Conservation (phyloP, 2,329 filamentous ascomycete species). For the Chaetomium strumarium region DNA sequence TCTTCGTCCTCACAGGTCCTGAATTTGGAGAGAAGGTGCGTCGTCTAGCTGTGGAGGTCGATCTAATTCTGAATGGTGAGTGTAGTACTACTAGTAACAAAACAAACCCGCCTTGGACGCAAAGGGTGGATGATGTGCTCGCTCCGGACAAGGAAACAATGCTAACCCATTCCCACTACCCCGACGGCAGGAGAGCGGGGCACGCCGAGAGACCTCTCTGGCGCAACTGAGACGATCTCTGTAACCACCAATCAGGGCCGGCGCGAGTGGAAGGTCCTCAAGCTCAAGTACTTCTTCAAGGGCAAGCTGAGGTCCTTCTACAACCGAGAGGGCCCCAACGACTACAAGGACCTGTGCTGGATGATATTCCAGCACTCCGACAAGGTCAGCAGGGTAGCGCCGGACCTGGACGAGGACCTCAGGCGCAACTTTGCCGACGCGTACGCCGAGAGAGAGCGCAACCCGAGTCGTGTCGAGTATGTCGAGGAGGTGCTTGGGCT, state of each 20-base stretch:
- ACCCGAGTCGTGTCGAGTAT: no score
- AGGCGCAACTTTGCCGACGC: no score
- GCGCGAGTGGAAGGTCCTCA: not conserved
- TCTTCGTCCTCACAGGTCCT: not conserved
- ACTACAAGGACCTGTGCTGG: not conserved
- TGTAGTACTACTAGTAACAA: no score
- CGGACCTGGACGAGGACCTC: no score
- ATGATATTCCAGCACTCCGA: not conserved
- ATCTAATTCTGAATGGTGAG: not conserved
- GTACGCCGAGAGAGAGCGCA: no score
- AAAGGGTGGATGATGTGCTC: no score
- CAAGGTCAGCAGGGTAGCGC: no score
- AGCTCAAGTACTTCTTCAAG: not conserved
- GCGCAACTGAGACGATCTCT: not conserved
- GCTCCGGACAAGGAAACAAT: not conserved
- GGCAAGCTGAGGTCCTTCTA: not conserved
- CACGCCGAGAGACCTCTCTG: not conserved
- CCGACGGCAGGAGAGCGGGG: not conserved
- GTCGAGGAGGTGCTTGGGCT: no score
- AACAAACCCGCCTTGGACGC: no score
- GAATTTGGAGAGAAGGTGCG: not conserved
- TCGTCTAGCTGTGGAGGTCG: not conserved
- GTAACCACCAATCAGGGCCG: not conserved
- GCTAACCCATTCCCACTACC: no score
- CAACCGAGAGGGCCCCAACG: not conserved